Conservation (phyloP, 441 rosid genomes). For the Pelargonium citronellum region DNA sequence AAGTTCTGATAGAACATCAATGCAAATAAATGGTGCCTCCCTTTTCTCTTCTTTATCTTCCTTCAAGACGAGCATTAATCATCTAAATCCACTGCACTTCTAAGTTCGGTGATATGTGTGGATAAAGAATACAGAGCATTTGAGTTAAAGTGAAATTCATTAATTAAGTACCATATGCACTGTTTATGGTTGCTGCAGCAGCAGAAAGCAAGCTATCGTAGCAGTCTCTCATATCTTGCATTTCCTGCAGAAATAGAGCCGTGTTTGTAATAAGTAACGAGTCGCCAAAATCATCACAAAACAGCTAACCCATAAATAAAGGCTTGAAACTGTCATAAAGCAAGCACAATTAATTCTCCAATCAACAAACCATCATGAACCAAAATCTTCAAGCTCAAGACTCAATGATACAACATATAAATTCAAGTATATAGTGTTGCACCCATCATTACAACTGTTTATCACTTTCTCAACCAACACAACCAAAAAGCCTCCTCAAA, state of each 20-base stretch:
- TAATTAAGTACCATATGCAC: slow-evolving; percentile 43
- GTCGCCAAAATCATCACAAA: not conserved
- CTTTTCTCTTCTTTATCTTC: not conserved
- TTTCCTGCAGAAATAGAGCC: slow-evolving; percentile 34
- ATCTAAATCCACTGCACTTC: not conserved
- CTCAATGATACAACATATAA: not conserved
- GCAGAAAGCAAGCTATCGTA: slow-evolving; percentile 65
- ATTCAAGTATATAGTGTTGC: not conserved
- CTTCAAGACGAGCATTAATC: not conserved
- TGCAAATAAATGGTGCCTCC: not conserved
- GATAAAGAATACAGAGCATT: not conserved
- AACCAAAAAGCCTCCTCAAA: too few relatives aligned
- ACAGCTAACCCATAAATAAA: not conserved
- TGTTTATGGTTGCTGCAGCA: slow-evolving; percentile 58
- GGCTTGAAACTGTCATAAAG: not conserved
- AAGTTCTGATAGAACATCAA: not conserved
- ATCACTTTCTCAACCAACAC: not conserved
- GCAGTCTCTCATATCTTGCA: slow-evolving; percentile 62
- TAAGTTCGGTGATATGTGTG: not conserved
- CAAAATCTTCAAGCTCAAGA: not conserved
- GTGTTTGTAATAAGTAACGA: not conserved
- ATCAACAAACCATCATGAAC: not conserved
- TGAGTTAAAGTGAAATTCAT: not conserved
- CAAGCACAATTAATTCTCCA: not conserved
- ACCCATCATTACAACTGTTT: not conserved